Conservation (phyloP, 1,284 basidiomycete genomes). For the Boletus smithii region DNA sequence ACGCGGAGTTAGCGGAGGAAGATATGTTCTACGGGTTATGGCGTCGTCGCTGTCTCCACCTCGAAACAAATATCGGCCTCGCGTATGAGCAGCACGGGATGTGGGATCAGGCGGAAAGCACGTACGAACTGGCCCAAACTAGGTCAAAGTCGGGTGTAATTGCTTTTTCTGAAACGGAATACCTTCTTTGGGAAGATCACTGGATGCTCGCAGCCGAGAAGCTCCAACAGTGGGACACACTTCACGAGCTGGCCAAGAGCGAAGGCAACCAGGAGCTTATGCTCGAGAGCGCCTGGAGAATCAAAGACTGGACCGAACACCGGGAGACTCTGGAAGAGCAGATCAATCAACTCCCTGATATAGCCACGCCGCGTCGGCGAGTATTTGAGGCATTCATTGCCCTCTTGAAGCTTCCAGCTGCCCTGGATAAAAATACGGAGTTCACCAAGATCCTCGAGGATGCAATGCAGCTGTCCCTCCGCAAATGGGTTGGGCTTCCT, state of each 20-base stretch:
- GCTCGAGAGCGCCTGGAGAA: slow-evolving; percentile 95
- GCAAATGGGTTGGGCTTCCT: slow-evolving; percentile 94
- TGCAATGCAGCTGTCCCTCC: slow-evolving; percentile 93
- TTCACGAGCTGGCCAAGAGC: slow-evolving; percentile 88
- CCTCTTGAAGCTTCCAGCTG: slow-evolving; percentile 65
- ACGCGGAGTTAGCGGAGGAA: slow-evolving; percentile 94
- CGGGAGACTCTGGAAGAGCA: slow-evolving; percentile 83
- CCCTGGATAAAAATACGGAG: slow-evolving; percentile 70
- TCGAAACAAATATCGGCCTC: slow-evolving; percentile 90
- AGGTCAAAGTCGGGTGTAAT: slow-evolving; percentile 82
- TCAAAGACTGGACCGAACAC: slow-evolving; percentile 86
- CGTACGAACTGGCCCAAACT: slow-evolving; percentile 90
- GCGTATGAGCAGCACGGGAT: slow-evolving; percentile 97
- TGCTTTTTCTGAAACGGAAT: slow-evolving; percentile 94
- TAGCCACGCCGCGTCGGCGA: slow-evolving; percentile 88
- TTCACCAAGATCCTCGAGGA: slow-evolving; percentile 91
- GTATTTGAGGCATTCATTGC: slow-evolving; percentile 96
- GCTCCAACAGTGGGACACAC: slow-evolving; percentile 95
- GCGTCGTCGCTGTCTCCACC: slow-evolving; percentile 83
- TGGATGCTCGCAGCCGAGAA: slow-evolving; percentile 97
- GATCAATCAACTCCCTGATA: slow-evolving; percentile 78
- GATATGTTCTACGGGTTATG: slow-evolving; percentile 98
- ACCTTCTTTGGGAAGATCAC: slow-evolving; percentile 99
- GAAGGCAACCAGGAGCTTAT: slow-evolving; percentile 92
- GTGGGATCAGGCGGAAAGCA: slow-evolving; percentile 90